phyloP scores from a whole-genome alignment of 164 flowering plant species.

The Magnolia sinica region DNA sequence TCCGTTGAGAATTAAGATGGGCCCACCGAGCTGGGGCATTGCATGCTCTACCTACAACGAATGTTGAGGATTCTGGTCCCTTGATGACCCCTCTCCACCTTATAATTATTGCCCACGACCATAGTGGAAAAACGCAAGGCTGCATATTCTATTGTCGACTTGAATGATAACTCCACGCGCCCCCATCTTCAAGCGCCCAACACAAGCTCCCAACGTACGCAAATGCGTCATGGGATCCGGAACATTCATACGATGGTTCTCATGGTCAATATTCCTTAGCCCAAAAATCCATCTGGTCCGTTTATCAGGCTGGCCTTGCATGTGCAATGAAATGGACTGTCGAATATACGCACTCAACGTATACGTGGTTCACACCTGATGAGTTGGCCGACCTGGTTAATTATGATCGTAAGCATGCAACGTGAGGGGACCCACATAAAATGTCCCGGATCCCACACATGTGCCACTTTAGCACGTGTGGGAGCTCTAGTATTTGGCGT shows the following conservation, averaged over 20 bases:
- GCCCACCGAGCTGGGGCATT: background rate
- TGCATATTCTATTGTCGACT: slow-evolving; percentile 53
- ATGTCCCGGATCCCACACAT: background rate
- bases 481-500: background rate
- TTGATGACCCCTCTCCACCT: background rate
- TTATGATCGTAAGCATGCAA: no score
- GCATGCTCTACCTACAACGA: background rate
- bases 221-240: no score
- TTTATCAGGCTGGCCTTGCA: no score
- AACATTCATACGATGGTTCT: no score
- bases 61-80: background rate
- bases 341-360: no score
- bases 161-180: background rate
- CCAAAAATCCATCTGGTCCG: no score
- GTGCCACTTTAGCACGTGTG: background rate
- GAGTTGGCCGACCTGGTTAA: no score
- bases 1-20: background rate
- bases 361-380: no score
- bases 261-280: no score
- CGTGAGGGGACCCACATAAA: no score
- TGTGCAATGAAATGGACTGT: no score
- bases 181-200: background rate
- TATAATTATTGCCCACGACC: slow-evolving; percentile 50
- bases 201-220: background rate
- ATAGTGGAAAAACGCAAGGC: slow-evolving; percentile 43